Percentiles rank a stretch among this genome's conserved stretches.
These are phyloP conservation scores for Trametes cingulata DNA, from an alignment of 768 basidiomycete species.

Conservation along the genomic window DNA sequence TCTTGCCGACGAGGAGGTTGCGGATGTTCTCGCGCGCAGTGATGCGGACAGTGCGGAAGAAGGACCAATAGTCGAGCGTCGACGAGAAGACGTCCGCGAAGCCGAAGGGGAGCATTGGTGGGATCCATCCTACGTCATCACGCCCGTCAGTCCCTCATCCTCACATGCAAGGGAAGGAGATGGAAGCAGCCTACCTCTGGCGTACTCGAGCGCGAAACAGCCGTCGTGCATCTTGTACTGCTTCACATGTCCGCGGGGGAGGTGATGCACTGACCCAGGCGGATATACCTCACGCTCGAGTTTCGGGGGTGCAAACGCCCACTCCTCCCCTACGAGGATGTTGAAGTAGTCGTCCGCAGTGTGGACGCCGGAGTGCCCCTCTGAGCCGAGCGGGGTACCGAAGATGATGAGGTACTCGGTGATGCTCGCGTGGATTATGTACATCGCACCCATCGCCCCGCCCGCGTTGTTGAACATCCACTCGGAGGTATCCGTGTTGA, in stretches of 20 bases:
- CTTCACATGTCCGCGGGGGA: constrained; percentile 82
- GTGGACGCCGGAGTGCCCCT: constrained; percentile 93
- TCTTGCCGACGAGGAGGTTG: constrained; percentile 86
- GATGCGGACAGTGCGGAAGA: constrained; percentile 75
- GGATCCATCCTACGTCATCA: constrained; percentile 96
- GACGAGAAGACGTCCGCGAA: constrained; percentile 83
- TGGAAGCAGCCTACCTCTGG: constrained; percentile 62
- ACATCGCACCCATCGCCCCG: constrained; percentile 98
- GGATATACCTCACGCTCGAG: constrained; percentile 85
- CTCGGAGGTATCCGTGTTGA: constrained; percentile 61
- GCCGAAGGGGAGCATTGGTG: constrained; percentile 94
- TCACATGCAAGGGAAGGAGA: too few relatives aligned
- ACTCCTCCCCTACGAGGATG: constrained; percentile 92
- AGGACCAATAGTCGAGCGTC: constrained; percentile 82
- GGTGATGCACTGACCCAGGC: constrained; percentile 81
- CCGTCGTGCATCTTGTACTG: constrained; percentile 99
- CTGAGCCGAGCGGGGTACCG: constrained; percentile 94
- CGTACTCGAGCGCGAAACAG: constrained; percentile 95
- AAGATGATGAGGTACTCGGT: constrained; percentile 98
- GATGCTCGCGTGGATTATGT: constrained; percentile 93
- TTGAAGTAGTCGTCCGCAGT: constrained; percentile 99
- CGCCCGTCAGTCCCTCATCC: neutral
- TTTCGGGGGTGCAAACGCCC: constrained; percentile 83
- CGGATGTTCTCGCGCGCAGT: constrained; percentile 81
- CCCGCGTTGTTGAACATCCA: constrained; percentile 99